phyloP scores from a whole-genome alignment of 139 green algal species.

The Nannochloris sp. region DNA sequence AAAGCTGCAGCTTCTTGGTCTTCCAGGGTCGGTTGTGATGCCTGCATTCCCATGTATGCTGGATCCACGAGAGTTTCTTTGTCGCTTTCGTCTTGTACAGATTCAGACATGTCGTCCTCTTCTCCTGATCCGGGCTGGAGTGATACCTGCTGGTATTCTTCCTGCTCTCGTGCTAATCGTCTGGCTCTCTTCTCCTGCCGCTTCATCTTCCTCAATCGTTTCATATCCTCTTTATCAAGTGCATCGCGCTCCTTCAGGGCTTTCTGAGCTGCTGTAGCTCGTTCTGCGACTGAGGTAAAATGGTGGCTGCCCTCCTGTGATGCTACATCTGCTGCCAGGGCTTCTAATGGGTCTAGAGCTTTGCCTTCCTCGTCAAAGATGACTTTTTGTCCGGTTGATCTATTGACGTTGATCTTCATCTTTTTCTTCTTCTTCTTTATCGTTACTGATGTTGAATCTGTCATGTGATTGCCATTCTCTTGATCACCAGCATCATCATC shows the following conservation, averaged over 20 bases:
- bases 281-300: slow-evolving; percentile 37
- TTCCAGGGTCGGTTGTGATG: slow-evolving; percentile 1
- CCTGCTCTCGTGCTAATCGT: slow-evolving; percentile 17
- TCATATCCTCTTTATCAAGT: slow-evolving; percentile 24
- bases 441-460: neutral
- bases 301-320: neutral
- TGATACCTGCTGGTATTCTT: neutral
- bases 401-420: slow-evolving; percentile 46
- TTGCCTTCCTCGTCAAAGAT: slow-evolving; percentile 73
- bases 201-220: slow-evolving; percentile 26
- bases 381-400: slow-evolving; percentile 32
- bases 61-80: neutral
- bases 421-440: slow-evolving; percentile 66
- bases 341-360: slow-evolving; percentile 47
- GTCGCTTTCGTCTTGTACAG: neutral
- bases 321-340: slow-evolving; percentile 29
- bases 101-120: neutral
- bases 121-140: too few species aligned
- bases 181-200: slow-evolving; percentile 38
- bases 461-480: neutral
- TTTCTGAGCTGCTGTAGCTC: slow-evolving; percentile 38
- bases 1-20: neutral
- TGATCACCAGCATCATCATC: slow-evolving; percentile 3
- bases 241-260: slow-evolving; percentile 39
- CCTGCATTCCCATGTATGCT: neutral